These are phyloP conservation scores for Candida albicans DNA, from an alignment of 1,139 yeast genomes.

Conservation along the genomic window DNA sequence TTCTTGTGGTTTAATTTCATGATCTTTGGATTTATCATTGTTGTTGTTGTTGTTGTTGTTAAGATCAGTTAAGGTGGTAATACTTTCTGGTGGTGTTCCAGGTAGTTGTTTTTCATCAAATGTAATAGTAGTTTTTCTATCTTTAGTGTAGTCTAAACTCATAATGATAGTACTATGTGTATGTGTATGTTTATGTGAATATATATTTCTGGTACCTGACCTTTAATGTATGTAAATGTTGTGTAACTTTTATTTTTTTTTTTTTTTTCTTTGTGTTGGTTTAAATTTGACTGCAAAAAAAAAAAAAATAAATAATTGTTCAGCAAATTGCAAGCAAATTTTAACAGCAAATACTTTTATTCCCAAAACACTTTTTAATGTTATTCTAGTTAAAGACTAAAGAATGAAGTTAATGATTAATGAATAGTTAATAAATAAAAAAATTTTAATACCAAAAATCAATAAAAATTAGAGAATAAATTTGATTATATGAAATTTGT, in stretches of 20 bases:
- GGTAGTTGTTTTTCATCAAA: constrained; percentile 10
- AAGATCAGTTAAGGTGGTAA: constrained; percentile 6
- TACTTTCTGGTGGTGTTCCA: constrained; percentile 11
- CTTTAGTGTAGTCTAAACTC: not conserved
- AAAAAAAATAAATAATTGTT: not conserved
- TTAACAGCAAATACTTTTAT: no score
- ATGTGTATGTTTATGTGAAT: no score
- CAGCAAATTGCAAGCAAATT: no score
- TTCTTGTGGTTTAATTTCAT: constrained; percentile 14
- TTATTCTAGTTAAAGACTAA: no score
- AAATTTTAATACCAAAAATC: no score
- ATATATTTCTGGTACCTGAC: no score
- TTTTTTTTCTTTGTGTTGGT: not conserved
- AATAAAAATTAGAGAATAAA: no score
- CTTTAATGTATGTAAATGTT: no score
- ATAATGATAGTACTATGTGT: not conserved
- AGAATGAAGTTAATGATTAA: no score
- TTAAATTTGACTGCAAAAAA: not conserved
- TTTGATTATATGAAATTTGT: no score
- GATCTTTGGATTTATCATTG: not conserved
- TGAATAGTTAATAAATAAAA: no score
- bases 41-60: not conserved
- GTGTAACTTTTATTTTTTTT: not conserved
- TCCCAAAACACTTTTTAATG: no score
- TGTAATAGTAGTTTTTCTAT: constrained; percentile 3